A percentile compares a stretch with the other conserved stretches of the same genome.
Conservation (phyloP, 2,329 filamentous ascomycete species). For the Dothistroma septosporum region DNA sequence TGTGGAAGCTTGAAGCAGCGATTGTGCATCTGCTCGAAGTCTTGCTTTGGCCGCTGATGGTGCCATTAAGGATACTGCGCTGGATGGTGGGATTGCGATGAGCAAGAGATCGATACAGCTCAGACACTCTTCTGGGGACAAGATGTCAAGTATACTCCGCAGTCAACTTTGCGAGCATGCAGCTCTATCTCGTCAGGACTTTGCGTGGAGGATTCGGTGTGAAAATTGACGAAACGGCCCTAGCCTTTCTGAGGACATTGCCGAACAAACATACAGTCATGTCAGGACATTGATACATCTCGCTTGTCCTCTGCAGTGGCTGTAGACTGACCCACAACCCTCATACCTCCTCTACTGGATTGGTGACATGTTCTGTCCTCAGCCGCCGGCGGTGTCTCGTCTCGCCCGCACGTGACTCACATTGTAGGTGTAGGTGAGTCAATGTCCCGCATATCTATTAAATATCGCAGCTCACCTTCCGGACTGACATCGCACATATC, state of each 20-base stretch:
- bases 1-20: constrained; percentile 27
- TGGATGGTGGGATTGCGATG: constrained; percentile 22
- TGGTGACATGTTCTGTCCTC: background rate
- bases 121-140: background rate
- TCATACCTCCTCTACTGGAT: background rate
- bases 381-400: background rate
- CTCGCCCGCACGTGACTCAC: background rate
- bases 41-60: constrained; percentile 30
- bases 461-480: background rate
- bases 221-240: too few relatives aligned
- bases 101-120: background rate
- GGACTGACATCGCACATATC: background rate
- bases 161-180: too few relatives aligned
- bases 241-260: too few relatives aligned
- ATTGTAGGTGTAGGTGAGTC: background rate
- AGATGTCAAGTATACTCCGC: too few relatives aligned
- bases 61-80: constrained; percentile 25
- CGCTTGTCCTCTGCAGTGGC: too few relatives aligned
- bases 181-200: too few relatives aligned
- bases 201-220: too few relatives aligned
- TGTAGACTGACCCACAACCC: too few relatives aligned
- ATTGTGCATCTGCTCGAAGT: constrained; percentile 25
- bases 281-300: too few relatives aligned
- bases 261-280: too few relatives aligned
- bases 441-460: background rate